Percentiles rank a stretch among this genome's conserved stretches.
Evolutionary conservation across 768 basidiomycete genomes (phyloP).

Genomic region (Tulasnella sp.): DNA sequence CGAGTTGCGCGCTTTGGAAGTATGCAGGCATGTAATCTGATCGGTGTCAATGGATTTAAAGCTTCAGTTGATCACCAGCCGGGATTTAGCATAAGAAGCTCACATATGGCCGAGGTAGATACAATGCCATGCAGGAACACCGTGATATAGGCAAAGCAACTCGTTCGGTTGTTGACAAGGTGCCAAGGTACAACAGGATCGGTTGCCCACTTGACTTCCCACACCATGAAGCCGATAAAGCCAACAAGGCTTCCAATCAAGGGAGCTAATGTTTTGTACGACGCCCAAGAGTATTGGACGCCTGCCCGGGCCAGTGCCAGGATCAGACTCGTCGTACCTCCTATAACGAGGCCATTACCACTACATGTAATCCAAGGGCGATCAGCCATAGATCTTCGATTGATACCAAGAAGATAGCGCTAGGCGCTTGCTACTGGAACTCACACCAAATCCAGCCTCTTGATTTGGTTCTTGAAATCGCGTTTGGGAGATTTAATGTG

Average conservation of each 20-base stretch:
- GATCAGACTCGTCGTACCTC: conserved; percentile 27
- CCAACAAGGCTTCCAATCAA: conserved; percentile 34
- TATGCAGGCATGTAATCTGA: conserved; percentile 23
- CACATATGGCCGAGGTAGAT: neutral
- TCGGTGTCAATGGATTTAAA: neutral
- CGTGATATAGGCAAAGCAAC: conserved; percentile 28
- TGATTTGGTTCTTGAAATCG: conserved; percentile 7
- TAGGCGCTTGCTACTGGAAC: neutral
- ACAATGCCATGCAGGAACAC: conserved; percentile 4
- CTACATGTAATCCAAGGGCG: neutral
- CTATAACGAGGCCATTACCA: conserved; percentile 35
- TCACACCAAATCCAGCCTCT: conserved; percentile 6
- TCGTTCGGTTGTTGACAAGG: conserved; percentile 31
- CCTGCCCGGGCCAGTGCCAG: conserved; percentile 42
- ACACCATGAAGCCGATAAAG: conserved; percentile 30
- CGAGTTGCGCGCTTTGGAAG: conserved; percentile 30
- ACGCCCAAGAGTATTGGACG: conserved; percentile 33
- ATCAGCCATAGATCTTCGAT: neutral
- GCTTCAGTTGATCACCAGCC: neutral
- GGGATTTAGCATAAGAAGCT: neutral
- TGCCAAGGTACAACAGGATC: conserved; percentile 23
- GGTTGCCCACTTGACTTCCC: conserved; percentile 28
- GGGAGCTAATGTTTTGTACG: conserved; percentile 32
- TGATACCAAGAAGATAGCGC: neutral
- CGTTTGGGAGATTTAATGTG: conserved; percentile 9